Percentiles rank a stretch among this genome's conserved stretches.
Conservation (phyloP, 129 eudicot species). For the Tagetes patula region DNA sequence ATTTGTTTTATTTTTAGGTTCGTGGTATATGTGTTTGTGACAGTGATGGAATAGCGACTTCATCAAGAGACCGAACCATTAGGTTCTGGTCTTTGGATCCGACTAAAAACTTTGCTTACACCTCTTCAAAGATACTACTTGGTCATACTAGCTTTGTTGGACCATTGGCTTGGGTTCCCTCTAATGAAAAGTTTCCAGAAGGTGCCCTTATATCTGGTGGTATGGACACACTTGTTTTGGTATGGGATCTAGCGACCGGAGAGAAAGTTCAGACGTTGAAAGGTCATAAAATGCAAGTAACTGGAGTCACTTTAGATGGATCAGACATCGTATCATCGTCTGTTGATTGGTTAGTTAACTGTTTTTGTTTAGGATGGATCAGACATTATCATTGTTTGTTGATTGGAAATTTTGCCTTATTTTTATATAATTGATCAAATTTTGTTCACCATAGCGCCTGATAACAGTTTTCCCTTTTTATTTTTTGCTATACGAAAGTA, state of each 20-base stretch:
- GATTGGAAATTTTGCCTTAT: conserved; percentile 35
- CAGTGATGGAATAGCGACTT: conserved; percentile 83
- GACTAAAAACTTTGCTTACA: conserved; percentile 44
- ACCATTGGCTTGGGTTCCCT: conserved; percentile 81
- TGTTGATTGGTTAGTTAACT: conserved; percentile 68
- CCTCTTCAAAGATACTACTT: conserved; percentile 60
- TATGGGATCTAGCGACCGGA: conserved; percentile 79
- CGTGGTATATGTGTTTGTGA: conserved; percentile 89
- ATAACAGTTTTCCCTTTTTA: conserved; percentile 12
- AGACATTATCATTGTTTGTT: conserved; percentile 76
- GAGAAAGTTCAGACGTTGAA: conserved; percentile 66
- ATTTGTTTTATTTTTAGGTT: conserved; percentile 48
- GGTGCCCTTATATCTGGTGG: conserved; percentile 96
- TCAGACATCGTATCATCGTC: conserved; percentile 78
- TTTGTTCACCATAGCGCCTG: conserved; percentile 6
- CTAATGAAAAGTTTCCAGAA: conserved; percentile 76
- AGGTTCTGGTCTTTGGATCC: conserved; percentile 77
- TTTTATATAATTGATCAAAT: conserved; percentile 2
- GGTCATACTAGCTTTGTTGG: conserved; percentile 98
- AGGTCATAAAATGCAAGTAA: conserved; percentile 88
- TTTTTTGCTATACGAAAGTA: conserved; percentile 44
- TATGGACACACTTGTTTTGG: conserved; percentile 82
- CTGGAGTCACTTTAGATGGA: conserved; percentile 77
- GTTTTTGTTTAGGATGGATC: conserved; percentile 16
- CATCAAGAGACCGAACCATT: conserved; percentile 88